These are phyloP conservation scores for Hypoxylon fragiforme DNA, from an alignment of 495 filamentous ascomycete species.

Conservation along the genomic window DNA sequence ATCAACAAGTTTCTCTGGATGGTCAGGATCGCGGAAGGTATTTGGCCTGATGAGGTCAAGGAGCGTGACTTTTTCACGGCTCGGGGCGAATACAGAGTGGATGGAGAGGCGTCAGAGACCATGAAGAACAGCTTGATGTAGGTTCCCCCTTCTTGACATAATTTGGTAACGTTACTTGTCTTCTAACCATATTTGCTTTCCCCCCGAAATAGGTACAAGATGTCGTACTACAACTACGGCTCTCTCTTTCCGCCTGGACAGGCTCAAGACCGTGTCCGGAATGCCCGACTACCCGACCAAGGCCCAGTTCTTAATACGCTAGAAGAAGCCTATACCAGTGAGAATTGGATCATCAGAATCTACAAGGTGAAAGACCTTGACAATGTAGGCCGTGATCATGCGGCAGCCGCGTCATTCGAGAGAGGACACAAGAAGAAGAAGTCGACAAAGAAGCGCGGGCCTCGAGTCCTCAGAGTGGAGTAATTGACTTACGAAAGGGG, in stretches of 20 bases:
- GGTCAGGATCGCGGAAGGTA: constrained; percentile 98
- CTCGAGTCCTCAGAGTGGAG: constrained; percentile 81
- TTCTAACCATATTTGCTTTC: no score
- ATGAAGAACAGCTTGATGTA: constrained; percentile 99
- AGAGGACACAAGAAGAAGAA: constrained; percentile 95
- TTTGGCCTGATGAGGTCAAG: constrained; percentile 98
- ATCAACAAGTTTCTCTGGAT: constrained; percentile 99
- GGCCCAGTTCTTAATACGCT: constrained; percentile 85
- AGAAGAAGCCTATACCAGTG: constrained; percentile 97
- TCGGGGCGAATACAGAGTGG: constrained; percentile 93
- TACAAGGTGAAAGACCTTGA: constrained; percentile 99
- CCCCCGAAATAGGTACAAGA: constrained; percentile 99
- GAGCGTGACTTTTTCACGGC: constrained; percentile 96
- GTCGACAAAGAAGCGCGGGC: constrained; percentile 73
- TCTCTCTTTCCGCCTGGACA: constrained; percentile 89
- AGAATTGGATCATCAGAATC: constrained; percentile 99
- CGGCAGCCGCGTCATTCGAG: constrained; percentile 82
- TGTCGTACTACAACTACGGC: constrained; percentile 99
- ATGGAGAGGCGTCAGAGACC: constrained; percentile 89
- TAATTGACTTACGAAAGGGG: constrained; percentile 52
- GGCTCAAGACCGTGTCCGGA: constrained; percentile 88
- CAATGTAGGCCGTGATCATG: constrained; percentile 90
- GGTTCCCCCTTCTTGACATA: constrained; percentile 47
- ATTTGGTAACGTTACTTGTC: no score
- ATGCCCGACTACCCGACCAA: constrained; percentile 75